Evolutionary conservation across 2,329 filamentous ascomycete species (phyloP).

Genomic region (Fusarium graminum): DNA sequence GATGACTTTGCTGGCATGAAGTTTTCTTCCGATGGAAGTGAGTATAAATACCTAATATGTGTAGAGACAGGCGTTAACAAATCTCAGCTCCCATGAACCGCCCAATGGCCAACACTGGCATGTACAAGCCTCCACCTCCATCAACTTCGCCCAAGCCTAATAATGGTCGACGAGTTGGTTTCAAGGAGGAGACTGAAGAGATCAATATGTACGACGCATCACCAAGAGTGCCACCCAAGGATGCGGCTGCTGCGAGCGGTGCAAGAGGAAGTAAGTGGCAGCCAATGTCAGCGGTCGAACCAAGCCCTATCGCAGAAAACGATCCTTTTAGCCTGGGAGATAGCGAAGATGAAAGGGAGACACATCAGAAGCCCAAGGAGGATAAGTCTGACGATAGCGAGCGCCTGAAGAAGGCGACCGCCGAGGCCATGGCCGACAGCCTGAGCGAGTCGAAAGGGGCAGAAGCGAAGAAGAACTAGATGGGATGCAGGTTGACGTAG

Average conservation of each 20-base stretch:
- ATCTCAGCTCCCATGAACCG: constrained; percentile 61
- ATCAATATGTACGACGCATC: constrained; percentile 80
- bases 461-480: constrained; percentile 54
- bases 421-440: constrained; percentile 70
- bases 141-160: constrained; percentile 64
- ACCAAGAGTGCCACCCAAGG: constrained; percentile 67
- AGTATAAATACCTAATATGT: constrained; percentile 49
- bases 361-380: constrained; percentile 67
- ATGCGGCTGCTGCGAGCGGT: constrained; percentile 59
- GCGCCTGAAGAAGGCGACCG: constrained; percentile 74
- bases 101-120: constrained; percentile 79
- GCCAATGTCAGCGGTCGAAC: constrained; percentile 84
- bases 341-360: constrained; percentile 88
- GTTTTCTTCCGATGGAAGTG: constrained; percentile 72
- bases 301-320: constrained; percentile 86
- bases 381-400: constrained; percentile 69
- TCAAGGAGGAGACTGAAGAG: constrained; percentile 78
- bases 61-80: constrained; percentile 35
- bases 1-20: constrained; percentile 87
- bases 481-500: constrained; percentile 1
- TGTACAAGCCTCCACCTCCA: constrained; percentile 78
- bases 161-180: constrained; percentile 67
- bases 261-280: constrained; percentile 95
- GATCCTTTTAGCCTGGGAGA: constrained; percentile 97
- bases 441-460: constrained; percentile 58